Evolutionary conservation across 176 grass and related monocot genomes (phyloP).

Genomic region (Lolium rigidum): DNA sequence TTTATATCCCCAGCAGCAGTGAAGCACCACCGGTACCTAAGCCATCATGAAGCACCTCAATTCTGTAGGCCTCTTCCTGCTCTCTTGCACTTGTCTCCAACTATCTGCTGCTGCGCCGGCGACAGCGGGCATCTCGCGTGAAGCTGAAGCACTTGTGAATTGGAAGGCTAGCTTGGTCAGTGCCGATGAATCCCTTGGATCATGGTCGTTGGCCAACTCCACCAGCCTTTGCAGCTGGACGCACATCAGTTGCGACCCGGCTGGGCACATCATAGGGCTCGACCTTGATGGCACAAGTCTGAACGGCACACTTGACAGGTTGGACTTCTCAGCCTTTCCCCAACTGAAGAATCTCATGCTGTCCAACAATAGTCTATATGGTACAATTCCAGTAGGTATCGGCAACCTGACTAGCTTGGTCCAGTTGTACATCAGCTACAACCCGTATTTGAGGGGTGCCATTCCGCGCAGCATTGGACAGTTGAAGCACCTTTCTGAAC

Average conservation of each 20-base stretch:
- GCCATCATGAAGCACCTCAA: background rate
- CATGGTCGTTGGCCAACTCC: too few relatives aligned
- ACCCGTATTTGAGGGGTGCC: background rate
- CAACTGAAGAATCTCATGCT: background rate
- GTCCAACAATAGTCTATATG: background rate
- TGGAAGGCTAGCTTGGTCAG: background rate
- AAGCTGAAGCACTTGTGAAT: conserved; percentile 4
- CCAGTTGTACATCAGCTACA: rapidly evolving
- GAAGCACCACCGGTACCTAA: background rate
- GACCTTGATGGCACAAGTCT: background rate
- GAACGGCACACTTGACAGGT: background rate
- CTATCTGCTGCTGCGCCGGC: background rate
- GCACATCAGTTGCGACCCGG: background rate
- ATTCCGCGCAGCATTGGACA: background rate
- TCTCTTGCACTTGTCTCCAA: background rate
- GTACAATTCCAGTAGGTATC: background rate
- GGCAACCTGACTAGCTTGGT: background rate
- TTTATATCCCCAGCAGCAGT: background rate
- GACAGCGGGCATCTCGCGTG: background rate
- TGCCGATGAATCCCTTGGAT: background rate
- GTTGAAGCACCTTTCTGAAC: background rate
- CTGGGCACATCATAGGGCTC: background rate
- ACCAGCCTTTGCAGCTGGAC: background rate
- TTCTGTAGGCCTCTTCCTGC: background rate
- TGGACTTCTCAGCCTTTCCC: background rate